Percentiles rank a stretch among this genome's conserved stretches.
Evolutionary conservation across 371 early-diverging fungal genomes (phyloP).

Genomic region (Umbelopsis sp.): DNA sequence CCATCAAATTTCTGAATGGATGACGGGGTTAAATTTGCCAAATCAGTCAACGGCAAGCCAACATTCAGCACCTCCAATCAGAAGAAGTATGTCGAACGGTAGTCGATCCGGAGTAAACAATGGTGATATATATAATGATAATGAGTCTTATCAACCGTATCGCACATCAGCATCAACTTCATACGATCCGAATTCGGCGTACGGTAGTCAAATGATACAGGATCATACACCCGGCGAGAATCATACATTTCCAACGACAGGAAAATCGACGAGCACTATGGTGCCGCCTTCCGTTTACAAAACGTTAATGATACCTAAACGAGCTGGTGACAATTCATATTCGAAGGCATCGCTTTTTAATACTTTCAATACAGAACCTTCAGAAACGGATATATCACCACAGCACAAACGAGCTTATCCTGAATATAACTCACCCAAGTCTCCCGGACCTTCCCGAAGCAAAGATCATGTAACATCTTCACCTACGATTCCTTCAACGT

Average conservation of each 20-base stretch:
- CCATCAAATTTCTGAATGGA: neutral
- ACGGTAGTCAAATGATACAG: neutral
- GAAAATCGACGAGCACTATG: neutral
- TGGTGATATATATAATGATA: conserved; percentile 1
- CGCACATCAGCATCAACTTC: neutral
- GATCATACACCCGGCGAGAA: neutral
- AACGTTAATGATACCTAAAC: neutral
- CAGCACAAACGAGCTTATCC: neutral
- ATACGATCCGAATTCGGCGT: neutral
- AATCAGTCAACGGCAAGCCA: neutral
- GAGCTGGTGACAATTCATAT: neutral
- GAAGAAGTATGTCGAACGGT: neutral
- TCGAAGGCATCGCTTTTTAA: neutral
- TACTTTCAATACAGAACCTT: neutral
- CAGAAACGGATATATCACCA: neutral
- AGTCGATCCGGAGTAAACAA: neutral
- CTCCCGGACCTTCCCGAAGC: neutral
- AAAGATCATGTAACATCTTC: neutral
- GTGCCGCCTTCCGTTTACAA: neutral
- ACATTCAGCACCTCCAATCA: neutral
- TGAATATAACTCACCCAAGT: neutral
- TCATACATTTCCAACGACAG: neutral
- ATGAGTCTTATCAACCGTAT: neutral
- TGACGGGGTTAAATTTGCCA: neutral
- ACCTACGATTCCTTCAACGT: neutral